phyloP scores from a whole-genome alignment of 1,139 yeast species.

The Candida tropicalis region DNA sequence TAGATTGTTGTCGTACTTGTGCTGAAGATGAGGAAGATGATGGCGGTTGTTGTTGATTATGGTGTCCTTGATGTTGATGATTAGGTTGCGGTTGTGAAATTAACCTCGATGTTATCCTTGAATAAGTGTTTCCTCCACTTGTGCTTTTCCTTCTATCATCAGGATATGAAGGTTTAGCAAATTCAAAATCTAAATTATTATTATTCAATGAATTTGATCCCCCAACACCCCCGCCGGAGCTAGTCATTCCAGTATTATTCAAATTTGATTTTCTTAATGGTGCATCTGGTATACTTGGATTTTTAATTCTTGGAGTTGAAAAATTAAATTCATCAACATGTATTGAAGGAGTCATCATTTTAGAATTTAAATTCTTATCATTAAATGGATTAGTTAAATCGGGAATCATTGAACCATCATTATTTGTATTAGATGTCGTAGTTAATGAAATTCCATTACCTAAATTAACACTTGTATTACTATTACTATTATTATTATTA shows the following conservation, averaged over 20 bases:
- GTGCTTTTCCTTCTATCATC: conserved; percentile 21
- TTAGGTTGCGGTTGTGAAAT: conserved; percentile 45
- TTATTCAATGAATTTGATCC: conserved; percentile 3
- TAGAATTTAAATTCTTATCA: conserved; percentile 8
- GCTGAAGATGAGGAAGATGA: background rate
- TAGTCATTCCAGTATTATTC: conserved; percentile 15
- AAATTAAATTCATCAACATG: conserved; percentile 31
- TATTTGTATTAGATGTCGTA: background rate
- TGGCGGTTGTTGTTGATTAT: conserved; percentile 1
- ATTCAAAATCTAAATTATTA: conserved; percentile 31
- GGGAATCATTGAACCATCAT: conserved; percentile 5
- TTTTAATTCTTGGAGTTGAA: conserved; percentile 52
- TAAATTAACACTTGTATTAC: background rate
- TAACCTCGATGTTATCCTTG: conserved; percentile 56
- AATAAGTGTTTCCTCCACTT: conserved; percentile 33
- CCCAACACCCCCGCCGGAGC: background rate
- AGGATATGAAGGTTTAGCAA: conserved; percentile 40
- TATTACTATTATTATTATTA: conserved; percentile 7
- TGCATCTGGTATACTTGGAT: conserved; percentile 51
- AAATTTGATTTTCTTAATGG: conserved; percentile 50
- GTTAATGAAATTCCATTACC: background rate
- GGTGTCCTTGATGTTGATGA: conserved; percentile 8
- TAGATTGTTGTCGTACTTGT: conserved; percentile 3
- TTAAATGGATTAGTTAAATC: conserved; percentile 31
- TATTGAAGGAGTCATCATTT: conserved; percentile 14